phyloP scores from a whole-genome alignment of 106 monocot species.

The Cymbidium sinense region DNA sequence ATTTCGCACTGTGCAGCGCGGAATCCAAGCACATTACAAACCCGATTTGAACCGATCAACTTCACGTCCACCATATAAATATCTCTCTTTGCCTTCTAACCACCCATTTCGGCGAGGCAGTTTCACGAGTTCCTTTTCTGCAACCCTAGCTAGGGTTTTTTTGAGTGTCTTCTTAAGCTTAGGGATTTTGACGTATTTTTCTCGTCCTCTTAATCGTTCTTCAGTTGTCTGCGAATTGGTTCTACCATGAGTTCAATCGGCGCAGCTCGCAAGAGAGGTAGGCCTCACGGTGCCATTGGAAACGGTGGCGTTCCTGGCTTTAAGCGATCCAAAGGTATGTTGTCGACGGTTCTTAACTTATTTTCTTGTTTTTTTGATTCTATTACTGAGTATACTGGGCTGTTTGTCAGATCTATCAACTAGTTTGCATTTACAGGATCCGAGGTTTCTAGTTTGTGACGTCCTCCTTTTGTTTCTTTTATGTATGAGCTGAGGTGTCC shows the following conservation, averaged over 20 bases:
- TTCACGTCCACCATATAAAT: slow-evolving; percentile 12
- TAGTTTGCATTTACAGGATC: background rate
- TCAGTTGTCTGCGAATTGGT: background rate
- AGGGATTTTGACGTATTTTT: background rate
- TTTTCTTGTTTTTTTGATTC: background rate
- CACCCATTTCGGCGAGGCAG: background rate
- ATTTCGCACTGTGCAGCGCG: no score
- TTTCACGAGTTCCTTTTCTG: background rate
- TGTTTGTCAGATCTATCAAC: background rate
- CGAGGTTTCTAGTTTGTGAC: background rate
- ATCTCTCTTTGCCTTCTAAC: background rate
- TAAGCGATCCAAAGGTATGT: slow-evolving; percentile 18
- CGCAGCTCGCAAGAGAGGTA: slow-evolving; percentile 17
- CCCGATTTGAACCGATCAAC: background rate
- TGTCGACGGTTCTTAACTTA: background rate
- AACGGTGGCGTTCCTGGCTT: slow-evolving; percentile 14
- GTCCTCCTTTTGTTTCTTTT: background rate
- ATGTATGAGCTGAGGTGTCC: background rate
- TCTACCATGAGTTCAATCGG: slow-evolving; percentile 10
- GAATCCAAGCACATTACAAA: slow-evolving; percentile 6
- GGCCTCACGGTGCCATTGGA: slow-evolving; percentile 14
- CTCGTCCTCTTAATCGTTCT: background rate
- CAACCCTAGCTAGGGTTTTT: slow-evolving; percentile 13
- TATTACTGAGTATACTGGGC: background rate
- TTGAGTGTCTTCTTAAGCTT: background rate